Conservation (phyloP, 2,329 filamentous ascomycete species). For the Phialocephala subalpina region DNA sequence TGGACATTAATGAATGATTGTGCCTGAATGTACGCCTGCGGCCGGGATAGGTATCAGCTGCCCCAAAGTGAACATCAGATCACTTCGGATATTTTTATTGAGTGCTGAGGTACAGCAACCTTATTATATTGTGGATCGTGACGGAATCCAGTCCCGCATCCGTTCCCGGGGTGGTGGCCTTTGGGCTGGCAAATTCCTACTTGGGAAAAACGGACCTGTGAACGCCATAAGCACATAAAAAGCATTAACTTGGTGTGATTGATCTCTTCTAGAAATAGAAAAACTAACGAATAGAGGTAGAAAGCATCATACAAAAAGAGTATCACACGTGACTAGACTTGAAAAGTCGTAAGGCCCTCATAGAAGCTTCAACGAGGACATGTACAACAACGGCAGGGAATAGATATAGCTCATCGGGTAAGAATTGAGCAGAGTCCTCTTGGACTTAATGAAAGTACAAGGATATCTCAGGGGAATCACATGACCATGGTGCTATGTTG, state of each 20-base stretch:
- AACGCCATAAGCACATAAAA: background rate
- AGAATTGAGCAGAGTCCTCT: no score
- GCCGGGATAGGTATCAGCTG: background rate
- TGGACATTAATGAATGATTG: background rate
- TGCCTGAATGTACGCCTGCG: background rate
- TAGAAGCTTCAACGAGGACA: no score
- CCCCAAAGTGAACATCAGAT: conserved; percentile 4
- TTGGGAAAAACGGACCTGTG: background rate
- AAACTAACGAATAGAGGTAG: background rate
- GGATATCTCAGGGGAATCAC: no score
- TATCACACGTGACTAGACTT: no score
- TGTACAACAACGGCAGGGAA: no score
- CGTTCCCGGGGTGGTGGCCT: background rate
- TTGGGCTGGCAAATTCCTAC: background rate
- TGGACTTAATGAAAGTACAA: no score
- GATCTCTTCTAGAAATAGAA: background rate
- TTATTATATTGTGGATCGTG: background rate
- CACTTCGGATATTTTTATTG: background rate
- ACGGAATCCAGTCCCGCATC: background rate
- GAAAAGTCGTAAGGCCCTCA: no score
- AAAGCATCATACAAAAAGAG: background rate
- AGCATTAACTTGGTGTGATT: background rate
- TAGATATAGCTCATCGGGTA: no score
- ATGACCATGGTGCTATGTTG: no score
- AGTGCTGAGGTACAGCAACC: background rate